phyloP scores from a whole-genome alignment of 2,329 filamentous ascomycete genomes.

The Myriosclerotinia duriaeana region DNA sequence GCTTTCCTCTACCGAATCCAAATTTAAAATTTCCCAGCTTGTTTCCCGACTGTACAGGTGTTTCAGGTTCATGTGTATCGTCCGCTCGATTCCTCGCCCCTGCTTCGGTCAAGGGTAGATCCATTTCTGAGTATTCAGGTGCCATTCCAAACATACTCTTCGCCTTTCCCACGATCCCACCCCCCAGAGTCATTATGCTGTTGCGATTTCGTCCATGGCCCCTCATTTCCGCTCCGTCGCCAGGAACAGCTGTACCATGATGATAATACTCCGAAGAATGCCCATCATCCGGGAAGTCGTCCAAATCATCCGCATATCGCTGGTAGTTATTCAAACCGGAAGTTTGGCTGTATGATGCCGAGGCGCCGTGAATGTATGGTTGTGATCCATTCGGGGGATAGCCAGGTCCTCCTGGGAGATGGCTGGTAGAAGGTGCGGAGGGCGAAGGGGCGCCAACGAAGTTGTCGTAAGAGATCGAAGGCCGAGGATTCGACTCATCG shows the following conservation, averaged over 20 bases:
- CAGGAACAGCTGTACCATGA: constrained; percentile 60
- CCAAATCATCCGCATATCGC: constrained; percentile 83
- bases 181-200: constrained; percentile 83
- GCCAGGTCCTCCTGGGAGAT: constrained; percentile 41
- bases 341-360: constrained; percentile 59
- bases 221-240: constrained; percentile 52
- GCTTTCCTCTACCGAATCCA: constrained; percentile 79
- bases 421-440: constrained; percentile 47
- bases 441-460: constrained; percentile 73
- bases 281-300: constrained; percentile 76
- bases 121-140: constrained; percentile 92
- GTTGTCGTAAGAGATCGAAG: constrained; percentile 91
- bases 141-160: constrained; percentile 91
- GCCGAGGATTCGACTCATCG: constrained; percentile 65
- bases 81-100: constrained; percentile 51
- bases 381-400: constrained; percentile 29
- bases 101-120: constrained; percentile 85
- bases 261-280: constrained; percentile 74
- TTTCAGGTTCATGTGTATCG: constrained; percentile 47
- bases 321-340: constrained; percentile 86
- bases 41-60: constrained; percentile 47
- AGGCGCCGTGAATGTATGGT: constrained; percentile 32
- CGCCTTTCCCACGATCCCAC: constrained; percentile 80
- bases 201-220: constrained; percentile 73
- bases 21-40: constrained; percentile 84